phyloP scores from a whole-genome alignment of 2,329 filamentous ascomycete species.

The Coniochaeta hoffmannii region DNA sequence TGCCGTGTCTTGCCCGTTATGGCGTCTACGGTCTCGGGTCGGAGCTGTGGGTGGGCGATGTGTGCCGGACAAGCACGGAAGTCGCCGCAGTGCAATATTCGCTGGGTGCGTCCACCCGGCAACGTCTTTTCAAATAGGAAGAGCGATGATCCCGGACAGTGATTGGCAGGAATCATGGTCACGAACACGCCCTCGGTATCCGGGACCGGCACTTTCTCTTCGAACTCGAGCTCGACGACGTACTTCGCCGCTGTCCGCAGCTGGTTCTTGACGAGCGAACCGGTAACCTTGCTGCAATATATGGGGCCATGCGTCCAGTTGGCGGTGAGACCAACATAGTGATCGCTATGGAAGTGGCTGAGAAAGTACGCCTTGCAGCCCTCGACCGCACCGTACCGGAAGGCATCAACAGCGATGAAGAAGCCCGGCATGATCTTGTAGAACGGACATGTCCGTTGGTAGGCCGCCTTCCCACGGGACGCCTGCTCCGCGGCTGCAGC shows the following conservation, averaged over 20 bases:
- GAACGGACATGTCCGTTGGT: slow-evolving; percentile 88
- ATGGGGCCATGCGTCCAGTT: slow-evolving; percentile 92
- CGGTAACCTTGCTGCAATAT: slow-evolving; percentile 91
- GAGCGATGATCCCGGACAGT: slow-evolving; percentile 89
- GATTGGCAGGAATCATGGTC: slow-evolving; percentile 94
- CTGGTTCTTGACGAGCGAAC: slow-evolving; percentile 79
- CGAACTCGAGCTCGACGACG: slow-evolving; percentile 80
- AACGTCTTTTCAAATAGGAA: slow-evolving; percentile 79
- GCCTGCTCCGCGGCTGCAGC: slow-evolving; percentile 74
- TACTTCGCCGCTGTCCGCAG: slow-evolving; percentile 79
- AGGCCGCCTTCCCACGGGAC: slow-evolving; percentile 76
- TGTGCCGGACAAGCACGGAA: slow-evolving; percentile 87
- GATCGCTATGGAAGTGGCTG: slow-evolving; percentile 96
- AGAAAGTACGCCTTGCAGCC: slow-evolving; percentile 93
- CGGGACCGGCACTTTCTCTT: slow-evolving; percentile 69
- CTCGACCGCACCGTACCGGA: slow-evolving; percentile 87
- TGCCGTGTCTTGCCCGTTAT: slow-evolving; percentile 64
- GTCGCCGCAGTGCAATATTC: slow-evolving; percentile 91
- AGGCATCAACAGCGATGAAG: slow-evolving; percentile 90
- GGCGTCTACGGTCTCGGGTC: slow-evolving; percentile 64
- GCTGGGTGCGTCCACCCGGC: slow-evolving; percentile 57
- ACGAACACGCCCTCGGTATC: slow-evolving; percentile 76
- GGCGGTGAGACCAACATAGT: slow-evolving; percentile 85
- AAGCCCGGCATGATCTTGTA: slow-evolving; percentile 97
- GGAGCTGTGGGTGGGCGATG: slow-evolving; percentile 71